Evolutionary conservation across 768 basidiomycete genomes (phyloP).

Genomic region (Lactifluus rugatus): DNA sequence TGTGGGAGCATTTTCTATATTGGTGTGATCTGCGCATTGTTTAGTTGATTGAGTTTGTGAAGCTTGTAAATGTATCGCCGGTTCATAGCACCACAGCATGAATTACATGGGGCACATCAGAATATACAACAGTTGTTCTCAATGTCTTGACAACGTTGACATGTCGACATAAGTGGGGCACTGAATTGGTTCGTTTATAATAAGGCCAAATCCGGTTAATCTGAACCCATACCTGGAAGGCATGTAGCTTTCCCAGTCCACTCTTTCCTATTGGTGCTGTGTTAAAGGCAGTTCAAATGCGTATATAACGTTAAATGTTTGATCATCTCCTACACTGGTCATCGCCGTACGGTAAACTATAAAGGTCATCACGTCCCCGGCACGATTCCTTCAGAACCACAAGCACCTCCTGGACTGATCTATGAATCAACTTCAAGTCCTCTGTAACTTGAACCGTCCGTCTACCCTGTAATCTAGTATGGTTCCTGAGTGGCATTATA

Average conservation of each 20-base stretch:
- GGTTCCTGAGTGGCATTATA: too few relatives aligned
- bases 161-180: neutral
- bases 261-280: neutral
- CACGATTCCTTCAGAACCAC: too few relatives aligned
- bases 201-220: neutral
- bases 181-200: neutral
- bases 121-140: too few relatives aligned
- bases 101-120: neutral
- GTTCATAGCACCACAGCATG: neutral
- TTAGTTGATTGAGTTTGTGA: neutral
- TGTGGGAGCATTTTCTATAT: neutral
- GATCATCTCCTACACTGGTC: neutral
- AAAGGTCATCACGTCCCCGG: conserved; percentile 7
- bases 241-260: too few relatives aligned
- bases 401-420: too few relatives aligned
- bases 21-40: neutral
- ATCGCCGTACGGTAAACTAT: neutral
- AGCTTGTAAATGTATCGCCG: neutral
- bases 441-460: too few relatives aligned
- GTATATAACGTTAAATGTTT: too few relatives aligned
- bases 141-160: neutral
- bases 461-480: neutral
- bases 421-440: too few relatives aligned
- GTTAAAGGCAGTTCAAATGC: neutral
- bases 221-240: too few relatives aligned